Evolutionary conservation across 352 stramenopile genomes (phyloP).

Genomic region (Phytopythium montanum): DNA sequence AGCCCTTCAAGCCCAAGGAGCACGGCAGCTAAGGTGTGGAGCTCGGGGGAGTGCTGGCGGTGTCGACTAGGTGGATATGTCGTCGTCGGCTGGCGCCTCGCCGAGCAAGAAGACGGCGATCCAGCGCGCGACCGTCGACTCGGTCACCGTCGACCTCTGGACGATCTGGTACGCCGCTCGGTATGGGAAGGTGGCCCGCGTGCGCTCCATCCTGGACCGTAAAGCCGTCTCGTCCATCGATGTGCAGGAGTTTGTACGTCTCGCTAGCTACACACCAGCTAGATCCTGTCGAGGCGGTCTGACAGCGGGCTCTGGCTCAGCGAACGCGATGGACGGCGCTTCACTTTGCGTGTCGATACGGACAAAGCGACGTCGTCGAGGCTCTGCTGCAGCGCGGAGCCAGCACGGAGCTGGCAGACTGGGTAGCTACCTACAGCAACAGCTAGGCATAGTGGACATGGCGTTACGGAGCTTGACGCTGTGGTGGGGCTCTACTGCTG

Average conservation of each 20-base stretch:
- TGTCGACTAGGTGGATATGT: not conserved
- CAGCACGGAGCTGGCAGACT: slow-evolving; percentile 39
- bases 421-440: slow-evolving; percentile 17
- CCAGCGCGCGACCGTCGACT: slow-evolving; percentile 19
- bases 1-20: slow-evolving; percentile 7
- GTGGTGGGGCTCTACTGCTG: not conserved
- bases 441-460: not conserved
- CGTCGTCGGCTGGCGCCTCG: not conserved
- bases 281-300: slow-evolving; percentile 1
- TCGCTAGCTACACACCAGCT: not conserved
- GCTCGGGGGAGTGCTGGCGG: too few relatives aligned
- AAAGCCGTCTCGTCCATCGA: slow-evolving; percentile 34
- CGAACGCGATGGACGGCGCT: slow-evolving; percentile 53
- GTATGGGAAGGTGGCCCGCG: slow-evolving; percentile 45
- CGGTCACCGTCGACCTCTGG: slow-evolving; percentile 35
- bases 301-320: slow-evolving; percentile 16
- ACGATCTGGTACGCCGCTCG: slow-evolving; percentile 75
- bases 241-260: slow-evolving; percentile 46
- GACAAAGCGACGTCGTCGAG: slow-evolving; percentile 40
- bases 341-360: slow-evolving; percentile 58
- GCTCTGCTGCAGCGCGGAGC: slow-evolving; percentile 45
- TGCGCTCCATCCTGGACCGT: slow-evolving; percentile 48
- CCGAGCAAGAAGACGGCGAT: slow-evolving; percentile 16
- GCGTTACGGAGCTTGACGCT: not conserved
- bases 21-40: too few relatives aligned